A percentile compares a stretch with the other conserved stretches of the same genome.
Conservation (phyloP, 306 rosid genomes). For the Vicia faba region DNA sequence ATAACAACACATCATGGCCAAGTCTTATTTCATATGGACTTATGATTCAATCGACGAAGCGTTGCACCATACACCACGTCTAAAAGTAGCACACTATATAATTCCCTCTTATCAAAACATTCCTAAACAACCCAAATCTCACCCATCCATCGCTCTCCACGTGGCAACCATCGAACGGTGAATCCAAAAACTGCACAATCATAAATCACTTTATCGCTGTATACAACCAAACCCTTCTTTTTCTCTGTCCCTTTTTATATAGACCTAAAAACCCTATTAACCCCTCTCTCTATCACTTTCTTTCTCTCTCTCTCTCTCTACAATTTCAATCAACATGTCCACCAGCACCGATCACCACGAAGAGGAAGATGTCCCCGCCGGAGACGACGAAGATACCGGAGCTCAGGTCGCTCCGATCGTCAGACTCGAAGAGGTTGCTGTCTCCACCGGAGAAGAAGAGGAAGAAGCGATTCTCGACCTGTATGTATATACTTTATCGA, state of each 20-base stretch:
- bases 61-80: too few relatives aligned
- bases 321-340: constrained; percentile 44
- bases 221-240: not conserved
- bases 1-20: too few relatives aligned
- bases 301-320: not conserved
- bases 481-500: constrained; percentile 38
- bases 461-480: constrained; percentile 83
- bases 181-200: not conserved
- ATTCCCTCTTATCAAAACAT: too few relatives aligned
- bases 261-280: constrained; percentile 36
- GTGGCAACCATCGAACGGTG: not conserved
- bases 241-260: not conserved
- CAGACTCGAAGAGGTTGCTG: constrained; percentile 72
- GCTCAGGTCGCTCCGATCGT: constrained; percentile 93
- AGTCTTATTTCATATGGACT: too few relatives aligned
- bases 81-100: too few relatives aligned
- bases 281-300: not conserved
- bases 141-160: not conserved
- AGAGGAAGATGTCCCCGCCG: constrained; percentile 74
- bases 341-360: constrained; percentile 63
- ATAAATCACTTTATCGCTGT: not conserved
- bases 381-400: constrained; percentile 92
- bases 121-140: not conserved
- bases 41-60: too few relatives aligned
- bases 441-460: constrained; percentile 80